Evolutionary conservation across 345 rosid genomes (phyloP), one percentile per base, ranked within the genome.

Genomic region (Citrus medica): DNA sequence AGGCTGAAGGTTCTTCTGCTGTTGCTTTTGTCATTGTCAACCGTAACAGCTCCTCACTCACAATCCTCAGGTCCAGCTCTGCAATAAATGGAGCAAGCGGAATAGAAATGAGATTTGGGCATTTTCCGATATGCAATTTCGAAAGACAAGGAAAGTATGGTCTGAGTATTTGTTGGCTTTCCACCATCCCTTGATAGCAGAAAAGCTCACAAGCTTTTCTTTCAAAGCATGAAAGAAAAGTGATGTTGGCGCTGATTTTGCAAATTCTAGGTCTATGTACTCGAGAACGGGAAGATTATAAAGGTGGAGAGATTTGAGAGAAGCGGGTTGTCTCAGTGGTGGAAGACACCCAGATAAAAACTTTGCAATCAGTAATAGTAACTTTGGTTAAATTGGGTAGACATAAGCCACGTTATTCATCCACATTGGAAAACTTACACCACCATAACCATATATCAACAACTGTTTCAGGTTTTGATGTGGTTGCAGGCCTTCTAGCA

Each of bases 111-210:
- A 81, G 58, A 13, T 77, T 46, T 2, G 74, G 77, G 37, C 83
- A 77, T n/a, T 55, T 59, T 24, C n/a, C 33, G 16, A 74, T 27
- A 12, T 12, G 25, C 46, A 40, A 40, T 19, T 59, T 51, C 1
- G 69, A 73, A 22, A 74, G 82, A 56, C 21, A 30, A 58, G 73
- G 69, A 30, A 79, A 79, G 32, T 25, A 27, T 4, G 65, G 32
- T 61, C 6, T 10, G 13, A 61, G 33, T 30, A 25, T 25, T 24
- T 61, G 32, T 25, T 27, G 33, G 28, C 28, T 4, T 27, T 68
- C 67, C 67, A 38, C 71, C 71, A 78, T 63, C 81, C 83, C 71
- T 63, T 76, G 21, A 76, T 38, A 24, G 64, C 53, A 28, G 2
- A 5, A 66, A 78, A 70, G 25, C 24, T n/a, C 16, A 17, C 2